Evolutionary conservation across 352 stramenopile species (phyloP).

Genomic region (Pythium apleroticum): DNA sequence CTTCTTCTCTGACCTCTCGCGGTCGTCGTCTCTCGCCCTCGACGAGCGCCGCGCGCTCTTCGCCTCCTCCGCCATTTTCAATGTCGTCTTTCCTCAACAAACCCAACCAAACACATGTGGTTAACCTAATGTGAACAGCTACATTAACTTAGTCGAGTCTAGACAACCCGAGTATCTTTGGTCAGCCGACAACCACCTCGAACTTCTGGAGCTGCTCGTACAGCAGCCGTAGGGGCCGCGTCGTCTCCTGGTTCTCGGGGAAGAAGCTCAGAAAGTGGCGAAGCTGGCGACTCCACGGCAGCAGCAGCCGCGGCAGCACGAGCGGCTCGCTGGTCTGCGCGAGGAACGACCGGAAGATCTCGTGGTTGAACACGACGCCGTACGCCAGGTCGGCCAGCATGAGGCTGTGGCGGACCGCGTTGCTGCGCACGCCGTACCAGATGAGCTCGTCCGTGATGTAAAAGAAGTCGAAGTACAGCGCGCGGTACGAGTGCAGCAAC

Average conservation of each 20-base stretch:
- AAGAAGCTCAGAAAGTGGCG: slow-evolving; percentile 88
- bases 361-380: slow-evolving; percentile 83
- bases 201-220: slow-evolving; percentile 83
- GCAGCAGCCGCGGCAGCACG: slow-evolving; percentile 64
- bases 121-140: slow-evolving; percentile 19
- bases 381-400: slow-evolving; percentile 82
- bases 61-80: background rate
- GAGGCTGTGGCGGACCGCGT: slow-evolving; percentile 78
- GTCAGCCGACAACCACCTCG: slow-evolving; percentile 29
- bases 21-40: slow-evolving; percentile 1
- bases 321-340: slow-evolving; percentile 26
- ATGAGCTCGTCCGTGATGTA: slow-evolving; percentile 90
- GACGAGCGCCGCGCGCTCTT: background rate
- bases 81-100: background rate
- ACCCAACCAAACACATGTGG: background rate
- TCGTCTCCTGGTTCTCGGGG: slow-evolving; percentile 83
- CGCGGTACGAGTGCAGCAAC: slow-evolving; percentile 75
- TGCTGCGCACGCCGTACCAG: slow-evolving; percentile 84
- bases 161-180: background rate
- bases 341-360: slow-evolving; percentile 78
- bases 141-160: slow-evolving; percentile 15
- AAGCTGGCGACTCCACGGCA: slow-evolving; percentile 86
- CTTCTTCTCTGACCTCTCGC: slow-evolving; percentile 1
- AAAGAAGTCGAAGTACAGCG: slow-evolving; percentile 90
- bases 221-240: slow-evolving; percentile 68